Conservation (phyloP, 306 rosid genomes). For the Cyamopsis tetragonoloba region DNA sequence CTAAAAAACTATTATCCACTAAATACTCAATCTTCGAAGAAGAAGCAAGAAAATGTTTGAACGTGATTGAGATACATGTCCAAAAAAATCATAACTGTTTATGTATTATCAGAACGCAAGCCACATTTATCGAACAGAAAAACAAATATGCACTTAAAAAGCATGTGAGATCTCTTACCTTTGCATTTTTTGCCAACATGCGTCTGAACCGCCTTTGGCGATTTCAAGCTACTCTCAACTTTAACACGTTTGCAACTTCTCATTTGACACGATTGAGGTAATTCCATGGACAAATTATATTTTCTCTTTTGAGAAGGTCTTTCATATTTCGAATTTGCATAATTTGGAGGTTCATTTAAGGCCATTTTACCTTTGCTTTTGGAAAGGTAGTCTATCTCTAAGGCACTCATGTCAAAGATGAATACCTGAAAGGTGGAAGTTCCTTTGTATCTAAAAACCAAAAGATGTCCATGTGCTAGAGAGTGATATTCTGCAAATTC, state of each 20-base stretch:
- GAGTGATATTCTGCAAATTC: slow-evolving; percentile 27
- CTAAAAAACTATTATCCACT: no score
- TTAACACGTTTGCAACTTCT: neutral
- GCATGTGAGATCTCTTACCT: neutral
- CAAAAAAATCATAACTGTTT: no score
- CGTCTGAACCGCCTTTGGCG: neutral
- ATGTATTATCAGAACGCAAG: no score
- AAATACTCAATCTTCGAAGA: no score
- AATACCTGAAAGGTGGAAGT: neutral
- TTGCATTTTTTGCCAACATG: neutral
- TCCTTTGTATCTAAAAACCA: slow-evolving; percentile 17
- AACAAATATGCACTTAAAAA: no score
- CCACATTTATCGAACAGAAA: no score
- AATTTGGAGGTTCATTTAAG: neutral
- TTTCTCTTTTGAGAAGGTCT: neutral
- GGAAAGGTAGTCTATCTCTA: neutral
- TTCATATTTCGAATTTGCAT: neutral
- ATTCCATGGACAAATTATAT: neutral
- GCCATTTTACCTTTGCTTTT: neutral
- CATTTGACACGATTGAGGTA: neutral
- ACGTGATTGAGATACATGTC: no score
- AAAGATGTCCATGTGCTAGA: slow-evolving; percentile 16
- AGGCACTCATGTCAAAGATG: neutral
- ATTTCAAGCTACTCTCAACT: neutral
- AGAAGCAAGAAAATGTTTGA: no score